Percentiles rank a stretch among this genome's conserved stretches.
These are phyloP conservation scores for Alternaria gaisen DNA, from an alignment of 2,329 filamentous ascomycete genomes.

Conservation along the genomic window DNA sequence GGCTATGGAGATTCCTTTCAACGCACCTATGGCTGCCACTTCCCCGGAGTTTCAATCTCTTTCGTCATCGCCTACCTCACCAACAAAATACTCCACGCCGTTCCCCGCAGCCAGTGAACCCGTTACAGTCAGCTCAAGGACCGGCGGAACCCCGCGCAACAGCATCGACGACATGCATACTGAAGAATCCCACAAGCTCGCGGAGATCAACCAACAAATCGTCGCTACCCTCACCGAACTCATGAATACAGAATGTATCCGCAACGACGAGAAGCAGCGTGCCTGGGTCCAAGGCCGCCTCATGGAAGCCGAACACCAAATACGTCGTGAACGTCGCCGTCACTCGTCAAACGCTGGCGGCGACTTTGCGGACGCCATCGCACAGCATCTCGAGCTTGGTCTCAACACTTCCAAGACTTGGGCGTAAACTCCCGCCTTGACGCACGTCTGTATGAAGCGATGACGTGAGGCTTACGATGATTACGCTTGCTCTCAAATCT, in stretches of 20 bases:
- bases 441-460: neutral
- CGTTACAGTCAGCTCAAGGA: conserved; percentile 29
- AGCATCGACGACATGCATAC: conserved; percentile 46
- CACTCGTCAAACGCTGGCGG: conserved; percentile 48
- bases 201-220: conserved; percentile 62
- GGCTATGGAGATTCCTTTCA: conserved; percentile 47
- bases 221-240: conserved; percentile 64
- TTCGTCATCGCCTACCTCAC: conserved; percentile 42
- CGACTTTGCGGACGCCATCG: conserved; percentile 48
- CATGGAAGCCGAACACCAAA: conserved; percentile 63
- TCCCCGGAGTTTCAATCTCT: conserved; percentile 50
- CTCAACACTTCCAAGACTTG: conserved; percentile 41
- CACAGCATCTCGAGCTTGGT: conserved; percentile 45
- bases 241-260: conserved; percentile 62
- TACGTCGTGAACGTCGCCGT: conserved; percentile 54
- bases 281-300: conserved; percentile 62
- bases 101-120: conserved; percentile 38
- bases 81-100: conserved; percentile 35
- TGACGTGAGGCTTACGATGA: neutral
- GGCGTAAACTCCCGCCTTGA: conserved; percentile 20
- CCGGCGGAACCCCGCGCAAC: conserved; percentile 23
- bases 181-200: conserved; percentile 57
- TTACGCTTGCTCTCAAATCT: neutral
- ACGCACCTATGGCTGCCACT: conserved; percentile 42
- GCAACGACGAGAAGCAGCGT: conserved; percentile 55